Evolutionary conservation across 108 stramenopile species (phyloP), one percentile per base, ranked within the genome.

Genomic region (Cyclotella atomus): DNA sequence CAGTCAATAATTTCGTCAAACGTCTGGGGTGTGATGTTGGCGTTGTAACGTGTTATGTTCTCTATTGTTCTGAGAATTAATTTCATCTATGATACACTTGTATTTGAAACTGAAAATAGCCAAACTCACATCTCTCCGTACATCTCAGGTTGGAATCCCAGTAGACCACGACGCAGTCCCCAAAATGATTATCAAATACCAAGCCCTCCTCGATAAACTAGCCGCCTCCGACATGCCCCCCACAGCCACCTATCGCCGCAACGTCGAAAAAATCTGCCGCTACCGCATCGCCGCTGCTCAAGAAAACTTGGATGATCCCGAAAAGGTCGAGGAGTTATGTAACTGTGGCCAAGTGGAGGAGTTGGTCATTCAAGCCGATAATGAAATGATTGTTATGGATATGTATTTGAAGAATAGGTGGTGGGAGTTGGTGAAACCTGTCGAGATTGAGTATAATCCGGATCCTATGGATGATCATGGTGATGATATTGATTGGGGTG

Each of bases 321-420:
- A 93, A 63, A 75, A 76, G 68, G 91, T 96, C 25, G 95, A 96
- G 68, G 91, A 92, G 20, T 59, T 89, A 69, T 88, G 88, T 57
- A 87, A 91, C 71, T 94, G 93, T 66, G 95, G 95, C 44, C 95
- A 96, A 69, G 92, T 96, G 64, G 95, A 96, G 79, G 95, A 96
- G 67, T 74, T 96, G 85, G 89, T 96, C 33, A 80, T 91, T 49
- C 93, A 94, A 78, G 95, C 95, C 35, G 89, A 94, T 24, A 89
- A 92, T 80, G 95, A 96, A 76, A 93, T 96, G 92, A 77, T 70
- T 34, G 95, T 94, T 27, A 69, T 94, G 83, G 90, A 96, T 41
- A 92, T 91, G 90, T 93, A 93, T 79, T 71, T 93, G 64, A 83
- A 76, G 65, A 84, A 87, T 74, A 84, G 90, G 21, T 79, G 86